These are phyloP conservation scores for Artemisia tridentata DNA, from an alignment of 129 eudicot species.

Conservation along the genomic window DNA sequence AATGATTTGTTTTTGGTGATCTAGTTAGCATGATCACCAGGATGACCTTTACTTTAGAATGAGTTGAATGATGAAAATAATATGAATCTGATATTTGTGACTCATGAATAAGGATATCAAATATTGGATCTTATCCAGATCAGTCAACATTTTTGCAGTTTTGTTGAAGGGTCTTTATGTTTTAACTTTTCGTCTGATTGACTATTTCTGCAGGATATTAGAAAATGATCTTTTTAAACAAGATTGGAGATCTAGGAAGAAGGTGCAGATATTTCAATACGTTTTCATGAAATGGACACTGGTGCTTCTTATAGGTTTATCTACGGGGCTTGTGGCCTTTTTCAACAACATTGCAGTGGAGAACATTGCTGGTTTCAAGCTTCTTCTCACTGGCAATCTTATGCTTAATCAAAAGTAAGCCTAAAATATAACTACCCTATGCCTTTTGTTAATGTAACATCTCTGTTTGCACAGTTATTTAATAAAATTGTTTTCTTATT, in stretches of 20 bases:
- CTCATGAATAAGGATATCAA: background rate
- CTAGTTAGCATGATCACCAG: conserved; percentile 10
- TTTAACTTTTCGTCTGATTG: background rate
- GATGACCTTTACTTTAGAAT: background rate
- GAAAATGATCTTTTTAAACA: conserved; percentile 93
- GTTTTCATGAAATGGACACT: conserved; percentile 78
- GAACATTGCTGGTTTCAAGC: conserved; percentile 93
- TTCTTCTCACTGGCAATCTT: conserved; percentile 67
- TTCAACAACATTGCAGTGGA: conserved; percentile 90
- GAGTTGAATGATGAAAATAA: conserved; percentile 3
- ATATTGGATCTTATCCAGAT: conserved; percentile 15
- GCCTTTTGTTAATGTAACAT: conserved; percentile 1
- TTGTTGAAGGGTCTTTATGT: background rate
- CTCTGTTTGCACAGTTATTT: too few species aligned
- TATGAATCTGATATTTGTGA: background rate
- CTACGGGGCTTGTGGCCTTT: conserved; percentile 89
- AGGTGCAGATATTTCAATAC: conserved; percentile 72
- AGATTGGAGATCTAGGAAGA: conserved; percentile 96
- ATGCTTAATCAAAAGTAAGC: conserved; percentile 75
- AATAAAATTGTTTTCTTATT: too few species aligned
- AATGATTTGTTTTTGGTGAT: conserved; percentile 11
- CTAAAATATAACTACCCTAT: conserved; percentile 7
- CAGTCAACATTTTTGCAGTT: background rate
- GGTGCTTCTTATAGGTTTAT: conserved; percentile 77
- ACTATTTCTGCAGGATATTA: conserved; percentile 53